Percentiles rank a stretch among this genome's conserved stretches.
Conservation (phyloP, 768 basidiomycete species). For the Collybia sordida region DNA sequence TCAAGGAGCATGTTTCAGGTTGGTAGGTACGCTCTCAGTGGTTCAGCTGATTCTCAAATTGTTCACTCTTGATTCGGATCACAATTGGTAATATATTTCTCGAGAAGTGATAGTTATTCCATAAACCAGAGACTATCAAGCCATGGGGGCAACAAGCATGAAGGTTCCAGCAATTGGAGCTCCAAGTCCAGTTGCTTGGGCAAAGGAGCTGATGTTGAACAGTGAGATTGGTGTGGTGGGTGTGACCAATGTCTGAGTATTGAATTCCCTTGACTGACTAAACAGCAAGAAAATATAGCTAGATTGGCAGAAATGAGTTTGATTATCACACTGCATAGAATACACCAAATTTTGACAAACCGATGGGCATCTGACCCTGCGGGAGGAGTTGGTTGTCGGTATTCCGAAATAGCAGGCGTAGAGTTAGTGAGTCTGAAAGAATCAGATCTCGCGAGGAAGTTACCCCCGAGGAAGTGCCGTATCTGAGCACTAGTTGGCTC, state of each 20-base stretch:
- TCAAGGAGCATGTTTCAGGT: too few relatives aligned
- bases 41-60: too few relatives aligned
- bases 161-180: conserved; percentile 48
- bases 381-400: conserved; percentile 40
- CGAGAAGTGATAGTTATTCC: too few relatives aligned
- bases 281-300: conserved; percentile 52
- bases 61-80: too few relatives aligned
- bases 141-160: conserved; percentile 38
- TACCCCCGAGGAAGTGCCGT: conserved; percentile 47
- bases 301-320: background rate
- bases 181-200: conserved; percentile 38
- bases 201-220: conserved; percentile 47
- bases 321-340: background rate
- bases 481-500: conserved; percentile 39
- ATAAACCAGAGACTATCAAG: too few relatives aligned
- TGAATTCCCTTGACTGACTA: conserved; percentile 40
- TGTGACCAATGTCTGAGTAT: conserved; percentile 37
- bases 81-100: too few relatives aligned
- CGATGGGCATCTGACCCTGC: conserved; percentile 42
- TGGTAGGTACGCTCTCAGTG: too few relatives aligned
- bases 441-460: conserved; percentile 26
- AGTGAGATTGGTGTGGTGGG: conserved; percentile 28
- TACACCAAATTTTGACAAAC: conserved; percentile 20
- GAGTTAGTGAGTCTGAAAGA: conserved; percentile 25
- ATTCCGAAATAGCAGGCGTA: conserved; percentile 41